These are phyloP conservation scores for Aspergillus pseudoterreus DNA, from an alignment of 2,329 filamentous ascomycete genomes.

Conservation along the genomic window DNA sequence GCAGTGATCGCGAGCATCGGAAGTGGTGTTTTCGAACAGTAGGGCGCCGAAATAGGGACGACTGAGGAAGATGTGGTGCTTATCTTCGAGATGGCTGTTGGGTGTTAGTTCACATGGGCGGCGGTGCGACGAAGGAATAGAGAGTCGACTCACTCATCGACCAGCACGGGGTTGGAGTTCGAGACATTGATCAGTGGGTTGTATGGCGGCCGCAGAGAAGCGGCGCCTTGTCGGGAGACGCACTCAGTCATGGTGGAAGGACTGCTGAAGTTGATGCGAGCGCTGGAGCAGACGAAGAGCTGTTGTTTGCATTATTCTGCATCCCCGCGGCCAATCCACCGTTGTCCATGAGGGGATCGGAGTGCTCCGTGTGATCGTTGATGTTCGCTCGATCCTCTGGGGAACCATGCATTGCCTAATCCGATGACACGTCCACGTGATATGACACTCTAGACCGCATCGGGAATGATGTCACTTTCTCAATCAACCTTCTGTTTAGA, in stretches of 20 bases:
- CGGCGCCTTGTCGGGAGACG: slow-evolving; percentile 15
- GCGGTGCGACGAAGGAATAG: neutral
- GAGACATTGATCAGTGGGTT: slow-evolving; percentile 53
- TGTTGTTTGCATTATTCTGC: neutral
- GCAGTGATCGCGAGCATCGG: slow-evolving; percentile 64
- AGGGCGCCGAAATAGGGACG: slow-evolving; percentile 56
- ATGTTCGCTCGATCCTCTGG: neutral
- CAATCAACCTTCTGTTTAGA: neutral
- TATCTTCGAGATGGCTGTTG: slow-evolving; percentile 27
- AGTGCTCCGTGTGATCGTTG: neutral
- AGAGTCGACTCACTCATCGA: slow-evolving; percentile 42
- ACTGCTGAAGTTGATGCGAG: neutral
- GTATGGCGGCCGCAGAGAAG: slow-evolving; percentile 31
- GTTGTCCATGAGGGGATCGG: neutral
- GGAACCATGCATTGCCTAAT: neutral
- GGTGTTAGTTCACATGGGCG: neutral
- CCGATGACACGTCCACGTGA: slow-evolving; percentile 11
- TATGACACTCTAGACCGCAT: slow-evolving; percentile 5
- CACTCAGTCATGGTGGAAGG: slow-evolving; percentile 18
- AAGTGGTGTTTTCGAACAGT: slow-evolving; percentile 64
- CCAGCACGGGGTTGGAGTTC: slow-evolving; percentile 46
- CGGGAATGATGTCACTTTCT: slow-evolving; percentile 14
- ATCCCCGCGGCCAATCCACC: neutral
- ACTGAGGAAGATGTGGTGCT: slow-evolving; percentile 47
- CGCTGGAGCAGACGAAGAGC: neutral